phyloP scores from a whole-genome alignment of 176 grass and related monocot genomes.

The Ensete glaucum region DNA sequence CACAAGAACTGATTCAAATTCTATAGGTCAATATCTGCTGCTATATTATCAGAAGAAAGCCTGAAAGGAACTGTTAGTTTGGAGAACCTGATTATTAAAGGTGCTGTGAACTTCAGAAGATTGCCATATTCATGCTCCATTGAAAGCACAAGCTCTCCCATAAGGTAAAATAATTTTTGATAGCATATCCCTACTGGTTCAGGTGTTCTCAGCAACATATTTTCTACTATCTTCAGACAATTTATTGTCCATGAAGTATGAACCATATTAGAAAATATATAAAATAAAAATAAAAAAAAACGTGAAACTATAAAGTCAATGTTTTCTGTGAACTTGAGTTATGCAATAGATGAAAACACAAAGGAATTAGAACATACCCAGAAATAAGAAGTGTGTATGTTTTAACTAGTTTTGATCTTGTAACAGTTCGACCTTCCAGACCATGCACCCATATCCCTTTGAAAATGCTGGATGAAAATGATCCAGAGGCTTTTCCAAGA shows the following conservation, averaged over 20 bases:
- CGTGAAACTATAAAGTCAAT: neutral
- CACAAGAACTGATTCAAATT: no score
- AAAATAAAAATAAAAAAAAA: no score
- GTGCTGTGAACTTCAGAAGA: conserved; percentile 76
- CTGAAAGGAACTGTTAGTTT: neutral
- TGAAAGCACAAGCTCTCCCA: conserved; percentile 42
- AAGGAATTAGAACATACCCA: neutral
- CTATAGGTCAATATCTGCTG: neutral
- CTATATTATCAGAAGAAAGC: neutral
- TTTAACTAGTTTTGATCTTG: conserved; percentile 87
- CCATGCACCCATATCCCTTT: conserved; percentile 87
- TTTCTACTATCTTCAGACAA: conserved; percentile 74
- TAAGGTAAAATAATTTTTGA: conserved; percentile 60
- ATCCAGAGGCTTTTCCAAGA: neutral
- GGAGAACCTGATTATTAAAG: neutral
- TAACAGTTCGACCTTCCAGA: conserved; percentile 82
- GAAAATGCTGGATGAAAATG: conserved; percentile 56
- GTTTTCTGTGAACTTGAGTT: neutral
- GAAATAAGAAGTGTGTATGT: conserved; percentile 29
- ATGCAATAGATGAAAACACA: neutral
- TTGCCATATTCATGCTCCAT: conserved; percentile 77
- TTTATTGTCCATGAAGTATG: conserved; percentile 51
- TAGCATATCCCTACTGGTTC: conserved; percentile 64
- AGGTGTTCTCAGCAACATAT: conserved; percentile 80
- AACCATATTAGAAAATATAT: neutral